These are phyloP conservation scores for Forsythia viridissima DNA, from an alignment of 257 asterid species.

Conservation along the genomic window DNA sequence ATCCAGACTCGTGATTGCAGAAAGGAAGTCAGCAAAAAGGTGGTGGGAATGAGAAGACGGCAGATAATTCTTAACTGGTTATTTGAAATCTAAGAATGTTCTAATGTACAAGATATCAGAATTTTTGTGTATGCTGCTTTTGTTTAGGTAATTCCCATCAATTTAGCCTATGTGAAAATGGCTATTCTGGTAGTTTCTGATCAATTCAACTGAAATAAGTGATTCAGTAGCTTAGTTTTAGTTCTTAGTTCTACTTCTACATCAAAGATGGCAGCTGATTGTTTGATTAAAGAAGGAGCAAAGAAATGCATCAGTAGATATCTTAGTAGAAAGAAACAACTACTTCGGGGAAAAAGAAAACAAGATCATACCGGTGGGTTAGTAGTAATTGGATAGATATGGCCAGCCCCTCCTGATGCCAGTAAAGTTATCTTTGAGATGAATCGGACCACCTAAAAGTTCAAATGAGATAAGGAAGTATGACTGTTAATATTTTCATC, in stretches of 20 bases:
- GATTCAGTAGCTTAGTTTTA: neutral
- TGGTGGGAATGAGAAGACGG: neutral
- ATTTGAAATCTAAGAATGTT: no score
- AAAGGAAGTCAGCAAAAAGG: neutral
- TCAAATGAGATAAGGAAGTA: constrained; percentile 14
- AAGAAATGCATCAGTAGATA: neutral
- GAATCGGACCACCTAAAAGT: constrained; percentile 81
- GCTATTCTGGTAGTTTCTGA: neutral
- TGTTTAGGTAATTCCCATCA: neutral
- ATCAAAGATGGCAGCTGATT: neutral
- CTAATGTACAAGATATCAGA: neutral
- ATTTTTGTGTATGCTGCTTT: neutral
- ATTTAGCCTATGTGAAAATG: neutral
- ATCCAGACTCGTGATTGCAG: neutral
- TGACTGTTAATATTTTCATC: constrained; percentile 1
- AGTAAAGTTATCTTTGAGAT: constrained; percentile 87
- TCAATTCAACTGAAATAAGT: neutral
- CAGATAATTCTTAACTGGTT: neutral
- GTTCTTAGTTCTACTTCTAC: neutral
- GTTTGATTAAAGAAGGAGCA: neutral
- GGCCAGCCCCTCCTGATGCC: constrained; percentile 99
- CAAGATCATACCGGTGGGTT: constrained; percentile 74
- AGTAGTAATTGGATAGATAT: constrained; percentile 93
- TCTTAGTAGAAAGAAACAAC: neutral
- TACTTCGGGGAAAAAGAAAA: constrained; percentile 12